Base-by-base conservation (phyloP, 2,329 filamentous ascomycete species). In the Chalara sp. region DNA sequence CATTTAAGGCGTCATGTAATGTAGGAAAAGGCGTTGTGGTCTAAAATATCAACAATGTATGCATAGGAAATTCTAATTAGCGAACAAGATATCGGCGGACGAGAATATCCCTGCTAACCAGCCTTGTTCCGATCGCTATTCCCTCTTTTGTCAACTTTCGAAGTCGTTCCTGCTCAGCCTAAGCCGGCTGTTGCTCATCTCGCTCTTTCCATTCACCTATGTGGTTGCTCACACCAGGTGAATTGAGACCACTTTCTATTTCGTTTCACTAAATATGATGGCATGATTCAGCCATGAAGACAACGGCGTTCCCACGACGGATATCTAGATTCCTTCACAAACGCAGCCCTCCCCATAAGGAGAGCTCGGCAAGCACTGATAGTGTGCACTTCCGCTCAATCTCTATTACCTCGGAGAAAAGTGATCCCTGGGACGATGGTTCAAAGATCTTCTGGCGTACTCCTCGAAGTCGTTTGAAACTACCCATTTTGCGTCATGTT, bases 391-490 rank as follows among this genome's bases (percentile, higher is more conserved):
- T 44, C n/a, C 11, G 42, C 42, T 28, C 42, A 21, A 13, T 10
- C 8, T 50, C 61, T 47, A 12, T 57, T 51, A 33, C 50, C 46
- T 52, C 60, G 32, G 48, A 53, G 29, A 47, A 51, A 30, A 58
- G 56, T 21, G 55, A 37, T 37, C 8, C 35, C n/a, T 37, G 35
- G 35, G 35, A 37, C 8, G 35, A 50, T 13, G 55, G 55, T 35
- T 61, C 57, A 6, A 53, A 51, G 3, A 41, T 49, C 3, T 61
- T 61, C 48, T 61, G 58, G 59, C 47, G 42, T 31, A 61, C 59
- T 11, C 57, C 58, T 13, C 54, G 58, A 6, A 63, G 57, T 32
- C 48, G 44, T 44, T 57, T 50, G 51, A 53, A 41, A 32, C 11
- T 46, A 5, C 51, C 45, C 1, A 33, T 52, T 12, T 35, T 33